These are phyloP conservation scores for Xylaria palmicola DNA, from an alignment of 495 filamentous ascomycete species.

Conservation along the genomic window DNA sequence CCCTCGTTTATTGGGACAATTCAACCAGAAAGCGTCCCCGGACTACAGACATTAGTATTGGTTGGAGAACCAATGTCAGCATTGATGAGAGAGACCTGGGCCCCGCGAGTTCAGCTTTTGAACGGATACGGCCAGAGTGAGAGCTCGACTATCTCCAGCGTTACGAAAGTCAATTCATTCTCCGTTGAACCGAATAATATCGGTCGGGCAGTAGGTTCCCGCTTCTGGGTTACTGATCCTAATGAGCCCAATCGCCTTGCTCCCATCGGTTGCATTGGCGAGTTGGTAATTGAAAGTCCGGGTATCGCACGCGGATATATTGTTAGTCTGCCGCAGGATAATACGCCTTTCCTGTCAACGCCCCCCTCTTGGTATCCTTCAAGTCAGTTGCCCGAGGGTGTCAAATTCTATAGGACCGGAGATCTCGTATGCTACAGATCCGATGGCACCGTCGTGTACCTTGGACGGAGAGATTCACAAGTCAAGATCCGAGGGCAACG, in stretches of 20 bases:
- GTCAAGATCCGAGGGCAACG: constrained; percentile 47
- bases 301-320: constrained; percentile 54
- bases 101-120: constrained; percentile 29
- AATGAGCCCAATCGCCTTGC: constrained; percentile 31
- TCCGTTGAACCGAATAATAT: constrained; percentile 34
- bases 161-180: constrained; percentile 25
- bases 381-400: neutral
- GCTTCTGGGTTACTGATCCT: constrained; percentile 33
- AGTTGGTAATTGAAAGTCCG: constrained; percentile 47
- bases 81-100: constrained; percentile 23
- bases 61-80: constrained; percentile 29
- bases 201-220: constrained; percentile 33
- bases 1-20: constrained; percentile 37
- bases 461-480: constrained; percentile 45
- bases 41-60: constrained; percentile 26
- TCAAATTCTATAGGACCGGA: constrained; percentile 39
- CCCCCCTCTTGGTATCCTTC: constrained; percentile 41
- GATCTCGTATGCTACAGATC: constrained; percentile 33
- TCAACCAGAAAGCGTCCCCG: constrained; percentile 20
- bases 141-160: constrained; percentile 31
- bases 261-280: constrained; percentile 48
- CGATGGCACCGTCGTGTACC: constrained; percentile 39
- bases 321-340: constrained; percentile 51
- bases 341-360: constrained; percentile 46
- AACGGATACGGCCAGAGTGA: constrained; percentile 22